These are phyloP conservation scores for Phytophthora sansomeana DNA, from an alignment of 352 stramenopile species.

Conservation along the genomic window DNA sequence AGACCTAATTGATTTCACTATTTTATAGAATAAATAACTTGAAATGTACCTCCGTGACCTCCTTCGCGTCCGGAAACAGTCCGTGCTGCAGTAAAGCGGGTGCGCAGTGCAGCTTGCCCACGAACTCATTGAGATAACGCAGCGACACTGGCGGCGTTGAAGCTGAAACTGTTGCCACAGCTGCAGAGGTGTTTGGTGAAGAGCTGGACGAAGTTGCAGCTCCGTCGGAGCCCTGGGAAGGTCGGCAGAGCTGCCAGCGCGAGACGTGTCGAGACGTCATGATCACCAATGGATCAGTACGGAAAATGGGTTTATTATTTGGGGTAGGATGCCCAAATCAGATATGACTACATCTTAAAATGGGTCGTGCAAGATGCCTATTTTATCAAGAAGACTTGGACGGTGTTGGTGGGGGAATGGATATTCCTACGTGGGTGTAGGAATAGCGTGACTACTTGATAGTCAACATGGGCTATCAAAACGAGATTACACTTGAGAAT, in stretches of 20 bases:
- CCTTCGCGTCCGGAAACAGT: conserved; percentile 84
- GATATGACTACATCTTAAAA: neutral
- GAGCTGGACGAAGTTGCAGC: conserved; percentile 20
- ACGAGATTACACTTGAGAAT: too few species aligned
- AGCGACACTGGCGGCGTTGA: conserved; percentile 53
- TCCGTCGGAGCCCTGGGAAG: neutral
- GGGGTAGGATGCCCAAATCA: neutral
- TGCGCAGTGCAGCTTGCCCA: conserved; percentile 80
- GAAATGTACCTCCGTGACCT: conserved; percentile 77
- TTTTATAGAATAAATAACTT: neutral
- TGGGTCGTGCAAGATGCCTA: neutral
- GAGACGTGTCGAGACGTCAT: conserved; percentile 41
- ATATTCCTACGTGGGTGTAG: too few species aligned
- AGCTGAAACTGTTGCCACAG: conserved; percentile 8
- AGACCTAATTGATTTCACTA: neutral
- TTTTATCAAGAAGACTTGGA: neutral
- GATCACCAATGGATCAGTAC: conserved; percentile 12
- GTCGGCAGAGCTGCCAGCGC: conserved; percentile 38
- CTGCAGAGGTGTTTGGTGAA: neutral
- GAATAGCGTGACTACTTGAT: too few species aligned
- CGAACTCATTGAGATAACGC: conserved; percentile 88
- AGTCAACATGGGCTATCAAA: too few species aligned
- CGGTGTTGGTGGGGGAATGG: too few species aligned
- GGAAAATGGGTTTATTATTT: neutral
- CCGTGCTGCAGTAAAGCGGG: conserved; percentile 71